Conservation (phyloP, 148 eudicot species). For the Camellia japonica region DNA sequence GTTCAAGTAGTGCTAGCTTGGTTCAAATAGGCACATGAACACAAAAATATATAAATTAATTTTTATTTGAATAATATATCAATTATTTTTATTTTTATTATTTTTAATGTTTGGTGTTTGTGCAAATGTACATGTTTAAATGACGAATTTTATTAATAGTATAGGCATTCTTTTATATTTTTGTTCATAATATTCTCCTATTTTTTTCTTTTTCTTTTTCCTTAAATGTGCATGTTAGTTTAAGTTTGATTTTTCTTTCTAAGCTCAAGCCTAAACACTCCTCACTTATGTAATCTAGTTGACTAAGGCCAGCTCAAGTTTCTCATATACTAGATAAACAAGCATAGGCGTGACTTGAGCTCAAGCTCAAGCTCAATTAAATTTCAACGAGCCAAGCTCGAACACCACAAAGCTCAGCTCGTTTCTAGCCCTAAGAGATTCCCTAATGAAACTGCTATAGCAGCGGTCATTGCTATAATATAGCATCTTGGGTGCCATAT, state of each 20-base stretch:
- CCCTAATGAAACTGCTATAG: too few species aligned
- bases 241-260: neutral
- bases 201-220: neutral
- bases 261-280: neutral
- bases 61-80: neutral
- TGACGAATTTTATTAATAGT: neutral
- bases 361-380: too few species aligned
- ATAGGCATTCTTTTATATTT: too few species aligned
- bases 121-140: neutral
- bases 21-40: too few species aligned
- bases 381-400: neutral
- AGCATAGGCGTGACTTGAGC: neutral
- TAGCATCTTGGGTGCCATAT: neutral
- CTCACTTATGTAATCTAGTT: neutral
- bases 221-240: neutral
- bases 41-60: too few species aligned
- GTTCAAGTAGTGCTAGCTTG: neutral
- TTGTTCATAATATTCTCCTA: neutral
- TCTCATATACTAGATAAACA: neutral
- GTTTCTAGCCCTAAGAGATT: neutral
- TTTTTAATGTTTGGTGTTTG: neutral
- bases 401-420: neutral
- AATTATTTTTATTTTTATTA: too few species aligned
- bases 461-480: neutral
- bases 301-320: neutral